These are phyloP conservation scores for Phaeosphaeriaceae sp. DNA, from an alignment of 2,329 filamentous ascomycete genomes.

Conservation along the genomic window DNA sequence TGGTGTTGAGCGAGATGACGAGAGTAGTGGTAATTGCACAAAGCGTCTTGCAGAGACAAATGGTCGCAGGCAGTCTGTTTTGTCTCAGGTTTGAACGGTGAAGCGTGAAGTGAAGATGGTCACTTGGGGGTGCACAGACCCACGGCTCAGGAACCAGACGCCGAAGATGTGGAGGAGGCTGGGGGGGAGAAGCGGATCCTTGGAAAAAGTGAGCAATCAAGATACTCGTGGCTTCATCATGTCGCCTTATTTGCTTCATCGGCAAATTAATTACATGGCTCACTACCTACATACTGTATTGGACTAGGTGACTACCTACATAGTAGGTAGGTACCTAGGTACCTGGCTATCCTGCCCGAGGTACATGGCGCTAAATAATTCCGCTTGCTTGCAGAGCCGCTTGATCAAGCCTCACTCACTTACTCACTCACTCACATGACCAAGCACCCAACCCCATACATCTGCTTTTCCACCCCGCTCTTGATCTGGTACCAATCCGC, in stretches of 20 bases:
- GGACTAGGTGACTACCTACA: no score
- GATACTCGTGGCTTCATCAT: neutral
- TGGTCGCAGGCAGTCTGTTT: slow-evolving; percentile 6
- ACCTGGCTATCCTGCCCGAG: slow-evolving; percentile 12
- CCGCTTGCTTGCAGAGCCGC: slow-evolving; percentile 12
- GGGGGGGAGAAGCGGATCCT: no score
- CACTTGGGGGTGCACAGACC: slow-evolving; percentile 20
- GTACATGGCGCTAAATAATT: slow-evolving; percentile 14
- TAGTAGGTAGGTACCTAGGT: no score
- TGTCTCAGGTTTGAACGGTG: slow-evolving; percentile 14
- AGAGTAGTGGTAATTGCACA: slow-evolving; percentile 6
- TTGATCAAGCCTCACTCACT: slow-evolving; percentile 19
- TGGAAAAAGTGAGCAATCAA: no score
- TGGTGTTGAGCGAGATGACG: no score
- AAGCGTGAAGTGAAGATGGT: slow-evolving; percentile 22
- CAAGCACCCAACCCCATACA: slow-evolving; percentile 91
- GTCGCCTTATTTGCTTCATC: slow-evolving; percentile 15
- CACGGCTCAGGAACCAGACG: slow-evolving; percentile 21
- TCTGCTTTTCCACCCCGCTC: slow-evolving; percentile 87
- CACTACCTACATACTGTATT: no score
- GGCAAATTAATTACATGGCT: slow-evolving; percentile 9
- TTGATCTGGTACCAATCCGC: slow-evolving; percentile 95
- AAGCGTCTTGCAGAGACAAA: slow-evolving; percentile 9
- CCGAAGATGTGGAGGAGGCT: slow-evolving; percentile 29
- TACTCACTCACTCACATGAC: no score